phyloP scores from a whole-genome alignment of 2,329 filamentous ascomycete genomes.

The Incumbomyces delicatus region DNA sequence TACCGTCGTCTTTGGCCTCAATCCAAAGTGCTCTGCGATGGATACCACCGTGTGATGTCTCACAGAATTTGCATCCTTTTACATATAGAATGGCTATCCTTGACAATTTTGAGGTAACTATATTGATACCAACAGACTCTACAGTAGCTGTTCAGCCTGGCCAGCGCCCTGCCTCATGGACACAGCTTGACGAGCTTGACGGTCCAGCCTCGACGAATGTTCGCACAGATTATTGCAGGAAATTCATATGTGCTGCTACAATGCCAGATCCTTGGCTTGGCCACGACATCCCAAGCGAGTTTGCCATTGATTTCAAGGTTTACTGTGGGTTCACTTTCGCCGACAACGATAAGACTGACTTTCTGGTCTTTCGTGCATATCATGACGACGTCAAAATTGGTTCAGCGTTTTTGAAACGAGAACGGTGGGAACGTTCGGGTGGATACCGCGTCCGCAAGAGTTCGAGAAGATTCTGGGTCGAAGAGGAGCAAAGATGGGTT shows the following conservation, averaged over 20 bases:
- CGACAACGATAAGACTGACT: slow-evolving; percentile 9
- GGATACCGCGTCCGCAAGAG: slow-evolving; percentile 4
- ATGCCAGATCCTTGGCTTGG: neutral
- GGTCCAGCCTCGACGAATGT: neutral
- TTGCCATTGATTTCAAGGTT: slow-evolving; percentile 9
- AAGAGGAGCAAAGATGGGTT: neutral
- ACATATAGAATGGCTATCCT: neutral
- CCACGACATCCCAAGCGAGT: neutral
- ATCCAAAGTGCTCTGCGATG: too few relatives aligned
- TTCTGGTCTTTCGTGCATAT: slow-evolving; percentile 8
- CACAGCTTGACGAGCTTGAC: neutral
- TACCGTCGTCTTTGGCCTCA: neutral
- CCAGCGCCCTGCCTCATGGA: neutral
- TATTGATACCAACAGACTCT: neutral
- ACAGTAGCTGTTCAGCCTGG: neutral
- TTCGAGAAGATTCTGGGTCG: neutral
- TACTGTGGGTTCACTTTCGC: slow-evolving; percentile 10
- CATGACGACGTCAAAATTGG: slow-evolving; percentile 5
- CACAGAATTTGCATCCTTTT: neutral
- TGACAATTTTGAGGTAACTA: slow-evolving; percentile 2
- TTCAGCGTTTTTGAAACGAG: slow-evolving; percentile 3
- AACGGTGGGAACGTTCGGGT: slow-evolving; percentile 4
- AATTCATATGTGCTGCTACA: slow-evolving; percentile 1
- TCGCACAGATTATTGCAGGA: neutral
- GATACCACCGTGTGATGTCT: neutral